phyloP scores from a whole-genome alignment of 1,284 basidiomycete species.

The Naganishia albida region DNA sequence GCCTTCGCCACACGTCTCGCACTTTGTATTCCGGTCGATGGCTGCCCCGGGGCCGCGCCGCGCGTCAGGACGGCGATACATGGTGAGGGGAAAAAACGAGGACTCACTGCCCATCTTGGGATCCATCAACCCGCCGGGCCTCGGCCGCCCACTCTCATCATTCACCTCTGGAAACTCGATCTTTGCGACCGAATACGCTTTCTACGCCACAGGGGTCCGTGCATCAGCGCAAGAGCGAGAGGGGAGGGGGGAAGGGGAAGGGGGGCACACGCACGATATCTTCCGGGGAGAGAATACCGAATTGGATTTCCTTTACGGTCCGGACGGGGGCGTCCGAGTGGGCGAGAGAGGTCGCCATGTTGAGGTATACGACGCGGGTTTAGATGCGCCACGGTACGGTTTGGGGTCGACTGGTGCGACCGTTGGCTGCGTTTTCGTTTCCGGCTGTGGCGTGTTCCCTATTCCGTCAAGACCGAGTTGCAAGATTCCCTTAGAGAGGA shows the following conservation, averaged over 20 bases:
- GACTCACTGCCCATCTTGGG: conserved; percentile 83
- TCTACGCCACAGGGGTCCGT: conserved; percentile 59
- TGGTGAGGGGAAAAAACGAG: conserved; percentile 6
- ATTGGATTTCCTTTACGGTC: conserved; percentile 96
- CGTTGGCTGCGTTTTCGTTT: no score
- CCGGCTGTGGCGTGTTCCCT: no score
- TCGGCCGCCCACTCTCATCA: conserved; percentile 90
- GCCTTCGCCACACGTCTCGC: conserved; percentile 98
- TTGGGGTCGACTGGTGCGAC: no score
- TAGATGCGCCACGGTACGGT: no score
- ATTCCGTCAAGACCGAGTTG: no score
- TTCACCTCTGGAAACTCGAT: conserved; percentile 98
- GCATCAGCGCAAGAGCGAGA: background rate
- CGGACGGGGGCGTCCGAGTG: conserved; percentile 89
- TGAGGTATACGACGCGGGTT: no score
- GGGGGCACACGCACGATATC: conserved; percentile 80
- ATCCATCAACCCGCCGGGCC: conserved; percentile 93
- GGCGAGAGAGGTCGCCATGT: conserved; percentile 58
- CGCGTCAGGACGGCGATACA: conserved; percentile 5
- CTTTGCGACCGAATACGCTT: conserved; percentile 97
- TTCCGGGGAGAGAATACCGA: conserved; percentile 98
- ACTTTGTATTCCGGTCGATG: conserved; percentile 99
- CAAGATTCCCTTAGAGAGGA: no score
- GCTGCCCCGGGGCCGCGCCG: conserved; percentile 49
- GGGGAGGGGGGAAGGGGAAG: background rate